A percentile compares a stretch with the other conserved stretches of the same genome.
These are phyloP conservation scores for Phoma sp. DNA, from an alignment of 2,329 filamentous ascomycete species.

Conservation along the genomic window DNA sequence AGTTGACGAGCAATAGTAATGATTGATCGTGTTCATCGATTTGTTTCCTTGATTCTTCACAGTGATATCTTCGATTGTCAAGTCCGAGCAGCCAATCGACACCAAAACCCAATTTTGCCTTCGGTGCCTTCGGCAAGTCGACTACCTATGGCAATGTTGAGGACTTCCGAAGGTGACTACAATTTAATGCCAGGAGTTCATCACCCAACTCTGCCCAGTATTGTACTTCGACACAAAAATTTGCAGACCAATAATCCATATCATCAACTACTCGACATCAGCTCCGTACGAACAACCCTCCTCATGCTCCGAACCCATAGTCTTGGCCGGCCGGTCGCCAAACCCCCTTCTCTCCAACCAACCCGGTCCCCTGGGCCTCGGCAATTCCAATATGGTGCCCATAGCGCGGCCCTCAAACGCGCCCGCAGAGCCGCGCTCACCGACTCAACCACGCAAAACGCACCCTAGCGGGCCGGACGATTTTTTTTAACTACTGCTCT, in stretches of 20 bases:
- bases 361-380: conserved; percentile 19
- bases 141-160: too few relatives aligned
- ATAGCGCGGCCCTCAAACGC: too few relatives aligned
- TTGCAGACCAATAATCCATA: not conserved
- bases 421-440: conserved; percentile 23
- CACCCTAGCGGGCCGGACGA: conserved; percentile 14
- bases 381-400: conserved; percentile 8
- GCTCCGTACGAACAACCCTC: conserved; percentile 2
- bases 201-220: too few relatives aligned
- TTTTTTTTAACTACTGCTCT: conserved; percentile 3
- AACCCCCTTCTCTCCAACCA: conserved; percentile 11
- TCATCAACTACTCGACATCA: not conserved
- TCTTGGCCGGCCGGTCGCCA: conserved; percentile 7
- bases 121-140: too few relatives aligned
- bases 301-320: not conserved
- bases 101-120: too few relatives aligned
- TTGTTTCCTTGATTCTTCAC: not conserved
- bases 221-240: too few relatives aligned
- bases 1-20: conserved; percentile 18
- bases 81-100: not conserved
- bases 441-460: conserved; percentile 19
- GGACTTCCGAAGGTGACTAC: too few relatives aligned
- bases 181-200: too few relatives aligned
- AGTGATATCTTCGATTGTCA: not conserved
- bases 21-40: conserved; percentile 10